phyloP scores from a whole-genome alignment of 148 eudicot species.

The Rhododendron mucronatum region DNA sequence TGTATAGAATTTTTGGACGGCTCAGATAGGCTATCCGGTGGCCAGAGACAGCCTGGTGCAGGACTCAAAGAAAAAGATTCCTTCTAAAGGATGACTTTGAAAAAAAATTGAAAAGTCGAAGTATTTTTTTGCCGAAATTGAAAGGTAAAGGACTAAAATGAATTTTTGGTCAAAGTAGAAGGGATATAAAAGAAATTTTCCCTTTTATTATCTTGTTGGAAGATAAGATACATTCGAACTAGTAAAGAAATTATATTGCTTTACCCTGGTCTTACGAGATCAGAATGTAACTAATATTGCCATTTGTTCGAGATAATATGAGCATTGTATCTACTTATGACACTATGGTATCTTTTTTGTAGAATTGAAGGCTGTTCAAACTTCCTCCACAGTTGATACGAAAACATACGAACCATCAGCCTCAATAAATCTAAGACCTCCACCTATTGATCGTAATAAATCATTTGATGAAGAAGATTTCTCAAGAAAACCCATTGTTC shows the following conservation, averaged over 20 bases:
- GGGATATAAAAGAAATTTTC: too few species aligned
- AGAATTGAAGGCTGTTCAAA: slow-evolving; percentile 57
- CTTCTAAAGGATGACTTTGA: too few species aligned
- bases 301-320: background rate
- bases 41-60: too few species aligned
- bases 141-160: too few species aligned
- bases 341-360: slow-evolving; percentile 11
- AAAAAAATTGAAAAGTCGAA: too few species aligned
- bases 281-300: background rate
- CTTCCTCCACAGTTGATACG: slow-evolving; percentile 40
- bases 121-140: too few species aligned
- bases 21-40: too few species aligned
- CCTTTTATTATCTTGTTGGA: background rate
- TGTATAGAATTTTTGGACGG: too few species aligned
- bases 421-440: slow-evolving; percentile 58
- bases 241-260: background rate
- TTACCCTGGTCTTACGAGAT: background rate
- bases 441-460: slow-evolving; percentile 61
- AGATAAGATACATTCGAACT: background rate
- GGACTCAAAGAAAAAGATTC: too few species aligned
- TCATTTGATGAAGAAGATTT: slow-evolving; percentile 76
- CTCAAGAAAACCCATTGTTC: slow-evolving; percentile 47
- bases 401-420: slow-evolving; percentile 50
- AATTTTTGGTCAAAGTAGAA: too few species aligned
- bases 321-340: background rate